These are phyloP conservation scores for Coemansia sp. DNA, from an alignment of 192 early-diverging fungal genomes.

Conservation along the genomic window DNA sequence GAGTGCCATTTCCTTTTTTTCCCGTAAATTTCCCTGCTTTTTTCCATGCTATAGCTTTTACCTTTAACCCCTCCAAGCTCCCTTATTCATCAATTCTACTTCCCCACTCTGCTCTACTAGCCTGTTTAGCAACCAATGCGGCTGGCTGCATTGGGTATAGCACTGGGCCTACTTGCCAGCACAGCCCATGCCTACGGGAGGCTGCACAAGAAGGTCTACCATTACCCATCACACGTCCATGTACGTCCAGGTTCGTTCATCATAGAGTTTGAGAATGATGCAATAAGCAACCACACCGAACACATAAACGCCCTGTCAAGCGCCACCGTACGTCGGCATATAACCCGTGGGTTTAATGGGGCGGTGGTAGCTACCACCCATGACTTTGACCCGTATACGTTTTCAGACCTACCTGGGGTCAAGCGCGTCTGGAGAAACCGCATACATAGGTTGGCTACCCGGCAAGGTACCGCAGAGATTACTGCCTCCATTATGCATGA, in stretches of 20 bases:
- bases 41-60: too few species aligned
- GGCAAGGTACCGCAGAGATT: neutral
- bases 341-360: constrained; percentile 8
- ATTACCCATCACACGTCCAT: constrained; percentile 14
- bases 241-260: constrained; percentile 16
- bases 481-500: constrained; percentile 22
- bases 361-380: constrained; percentile 8
- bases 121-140: neutral
- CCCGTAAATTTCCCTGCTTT: too few species aligned
- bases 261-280: constrained; percentile 18
- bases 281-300: neutral
- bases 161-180: too few species aligned
- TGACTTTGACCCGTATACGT: neutral
- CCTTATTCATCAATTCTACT: too few species aligned
- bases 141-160: neutral
- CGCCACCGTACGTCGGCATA: constrained; percentile 1
- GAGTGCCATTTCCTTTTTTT: too few species aligned
- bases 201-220: constrained; percentile 3
- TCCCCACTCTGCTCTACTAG: neutral
- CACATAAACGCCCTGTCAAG: constrained; percentile 4
- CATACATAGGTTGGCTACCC: neutral
- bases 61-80: too few species aligned
- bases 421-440: constrained; percentile 27
- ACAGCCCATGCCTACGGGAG: neutral
- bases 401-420: constrained; percentile 10